Conservation (phyloP, 106 monocot species). For the Acorus gramineus region DNA sequence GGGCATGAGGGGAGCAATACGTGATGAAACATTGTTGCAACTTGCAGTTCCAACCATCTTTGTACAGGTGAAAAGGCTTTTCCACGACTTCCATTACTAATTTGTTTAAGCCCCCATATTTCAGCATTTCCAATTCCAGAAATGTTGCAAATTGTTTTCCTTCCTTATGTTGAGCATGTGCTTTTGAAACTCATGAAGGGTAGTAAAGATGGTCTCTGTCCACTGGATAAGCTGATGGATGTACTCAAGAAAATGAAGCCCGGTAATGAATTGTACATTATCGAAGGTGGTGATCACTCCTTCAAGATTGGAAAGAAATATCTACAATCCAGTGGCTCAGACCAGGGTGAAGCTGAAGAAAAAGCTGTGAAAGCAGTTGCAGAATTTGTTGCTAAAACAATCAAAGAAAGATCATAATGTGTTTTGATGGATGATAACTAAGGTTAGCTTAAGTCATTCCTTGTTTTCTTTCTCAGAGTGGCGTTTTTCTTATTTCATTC, state of each 20-base stretch:
- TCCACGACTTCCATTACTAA: too few species aligned
- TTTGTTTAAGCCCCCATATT: too few species aligned
- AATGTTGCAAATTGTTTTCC: too few species aligned
- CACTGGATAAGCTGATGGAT: constrained; percentile 50
- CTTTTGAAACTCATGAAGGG: constrained; percentile 30
- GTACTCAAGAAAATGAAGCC: constrained; percentile 71
- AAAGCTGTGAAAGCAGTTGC: constrained; percentile 42
- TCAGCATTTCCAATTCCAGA: too few species aligned
- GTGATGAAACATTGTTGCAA: constrained; percentile 65
- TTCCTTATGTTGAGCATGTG: not conserved
- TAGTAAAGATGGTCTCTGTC: constrained; percentile 73
- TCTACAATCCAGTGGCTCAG: constrained; percentile 37
- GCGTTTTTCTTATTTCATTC: too few species aligned
- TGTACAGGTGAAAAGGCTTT: constrained; percentile 49
- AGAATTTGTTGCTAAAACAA: constrained; percentile 30
- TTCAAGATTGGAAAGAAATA: constrained; percentile 78
- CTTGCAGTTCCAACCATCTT: constrained; percentile 64
- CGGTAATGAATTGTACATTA: constrained; percentile 50
- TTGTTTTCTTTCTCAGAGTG: too few species aligned
- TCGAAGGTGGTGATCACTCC: constrained; percentile 84
- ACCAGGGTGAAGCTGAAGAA: constrained; percentile 57
- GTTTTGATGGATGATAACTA: too few species aligned
- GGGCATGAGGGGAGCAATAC: constrained; percentile 65
- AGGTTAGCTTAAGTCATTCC: too few species aligned
- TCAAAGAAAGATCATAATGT: not conserved